These are phyloP conservation scores for Arxiozyma telluris DNA, from an alignment of 1,139 yeast species.

Conservation along the genomic window DNA sequence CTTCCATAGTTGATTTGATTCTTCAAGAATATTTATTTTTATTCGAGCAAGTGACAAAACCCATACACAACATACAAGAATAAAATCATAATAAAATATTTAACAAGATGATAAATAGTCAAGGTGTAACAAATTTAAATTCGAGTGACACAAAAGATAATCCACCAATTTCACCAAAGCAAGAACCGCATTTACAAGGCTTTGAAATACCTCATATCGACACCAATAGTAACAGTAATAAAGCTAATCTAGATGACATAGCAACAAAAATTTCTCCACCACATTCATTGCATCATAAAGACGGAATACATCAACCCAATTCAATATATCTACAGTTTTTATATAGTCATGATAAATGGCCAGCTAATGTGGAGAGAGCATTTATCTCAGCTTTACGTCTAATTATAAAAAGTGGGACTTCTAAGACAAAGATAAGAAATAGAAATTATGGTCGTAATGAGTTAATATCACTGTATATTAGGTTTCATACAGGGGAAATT, in stretches of 20 bases:
- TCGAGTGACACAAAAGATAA: slow-evolving; percentile 1
- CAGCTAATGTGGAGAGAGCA: slow-evolving; percentile 71
- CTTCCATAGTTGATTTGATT: too few species aligned
- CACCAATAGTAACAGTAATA: neutral
- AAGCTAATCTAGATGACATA: neutral
- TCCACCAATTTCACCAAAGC: neutral
- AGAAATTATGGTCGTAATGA: slow-evolving; percentile 90
- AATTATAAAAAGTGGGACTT: slow-evolving; percentile 82
- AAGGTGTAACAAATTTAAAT: neutral
- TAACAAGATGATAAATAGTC: neutral
- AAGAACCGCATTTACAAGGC: neutral
- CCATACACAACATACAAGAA: neutral
- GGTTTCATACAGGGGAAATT: slow-evolving; percentile 67
- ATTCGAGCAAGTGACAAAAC: neutral
- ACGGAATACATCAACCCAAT: neutral
- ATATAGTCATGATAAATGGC: slow-evolving; percentile 26
- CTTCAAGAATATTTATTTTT: neutral
- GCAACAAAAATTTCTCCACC: neutral
- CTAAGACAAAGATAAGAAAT: slow-evolving; percentile 78
- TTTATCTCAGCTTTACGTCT: slow-evolving; percentile 75
- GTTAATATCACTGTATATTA: slow-evolving; percentile 79
- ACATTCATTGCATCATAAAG: neutral
- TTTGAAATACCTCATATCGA: neutral
- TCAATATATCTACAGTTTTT: slow-evolving; percentile 8
- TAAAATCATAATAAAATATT: neutral